Conservation (phyloP, 2,329 filamentous ascomycete genomes). For the Penicillium aurantiogriseum region DNA sequence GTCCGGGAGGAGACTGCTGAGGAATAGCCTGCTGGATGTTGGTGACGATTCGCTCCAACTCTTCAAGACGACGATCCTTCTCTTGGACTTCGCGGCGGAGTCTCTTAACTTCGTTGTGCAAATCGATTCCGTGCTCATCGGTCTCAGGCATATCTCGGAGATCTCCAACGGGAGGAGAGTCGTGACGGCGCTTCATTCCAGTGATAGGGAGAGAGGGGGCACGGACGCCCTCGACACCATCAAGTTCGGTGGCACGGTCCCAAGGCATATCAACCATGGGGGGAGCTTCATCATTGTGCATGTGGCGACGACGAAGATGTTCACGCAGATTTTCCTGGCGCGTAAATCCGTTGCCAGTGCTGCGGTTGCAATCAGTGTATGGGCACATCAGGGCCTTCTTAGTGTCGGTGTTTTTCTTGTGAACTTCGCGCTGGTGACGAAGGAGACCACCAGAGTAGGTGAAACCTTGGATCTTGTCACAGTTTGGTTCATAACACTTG, state of each 20-base stretch:
- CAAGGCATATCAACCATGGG: constrained; percentile 25
- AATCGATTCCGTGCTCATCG: constrained; percentile 42
- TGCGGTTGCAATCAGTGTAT: constrained; percentile 82
- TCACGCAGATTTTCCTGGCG: constrained; percentile 92
- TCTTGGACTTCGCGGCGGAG: constrained; percentile 65
- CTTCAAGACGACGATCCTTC: constrained; percentile 45
- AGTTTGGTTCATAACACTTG: constrained; percentile 76
- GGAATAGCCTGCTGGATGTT: constrained; percentile 40
- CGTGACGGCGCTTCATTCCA: constrained; percentile 37
- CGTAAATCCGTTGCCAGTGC: constrained; percentile 84
- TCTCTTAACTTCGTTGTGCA: constrained; percentile 66
- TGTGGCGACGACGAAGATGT: constrained; percentile 87
- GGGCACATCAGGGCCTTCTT: constrained; percentile 87
- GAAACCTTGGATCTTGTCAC: constrained; percentile 89
- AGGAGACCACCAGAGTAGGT: constrained; percentile 90
- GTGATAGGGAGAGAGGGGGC: constrained; percentile 30
- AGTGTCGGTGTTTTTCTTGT: constrained; percentile 83
- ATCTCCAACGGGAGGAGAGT: constrained; percentile 27
- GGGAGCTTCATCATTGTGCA: constrained; percentile 43
- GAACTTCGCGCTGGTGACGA: constrained; percentile 89
- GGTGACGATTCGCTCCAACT: constrained; percentile 41
- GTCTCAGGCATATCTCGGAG: constrained; percentile 32
- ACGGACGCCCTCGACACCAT: constrained; percentile 27
- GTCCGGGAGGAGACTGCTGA: constrained; percentile 21
- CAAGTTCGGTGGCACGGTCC: constrained; percentile 32